Conservation (phyloP, 2,329 filamentous ascomycete species). For the Byssothecium circinans region DNA sequence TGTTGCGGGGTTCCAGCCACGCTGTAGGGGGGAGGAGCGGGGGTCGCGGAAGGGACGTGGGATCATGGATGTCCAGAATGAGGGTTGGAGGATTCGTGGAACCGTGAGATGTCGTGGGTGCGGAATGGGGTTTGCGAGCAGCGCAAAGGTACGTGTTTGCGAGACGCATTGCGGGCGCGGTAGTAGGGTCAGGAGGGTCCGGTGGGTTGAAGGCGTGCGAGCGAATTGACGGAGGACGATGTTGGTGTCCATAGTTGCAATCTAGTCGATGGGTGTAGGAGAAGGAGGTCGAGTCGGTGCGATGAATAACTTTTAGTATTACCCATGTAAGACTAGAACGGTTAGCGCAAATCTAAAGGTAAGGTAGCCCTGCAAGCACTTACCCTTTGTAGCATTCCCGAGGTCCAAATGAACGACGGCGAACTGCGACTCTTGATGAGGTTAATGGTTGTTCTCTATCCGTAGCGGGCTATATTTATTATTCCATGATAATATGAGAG, state of each 20-base stretch:
- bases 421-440: no score
- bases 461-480: no score
- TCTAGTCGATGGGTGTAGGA: background rate
- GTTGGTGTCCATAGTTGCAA: constrained; percentile 27
- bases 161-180: constrained; percentile 18
- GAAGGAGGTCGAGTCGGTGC: background rate
- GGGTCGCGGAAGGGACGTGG: constrained; percentile 31
- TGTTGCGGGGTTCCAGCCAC: constrained; percentile 60
- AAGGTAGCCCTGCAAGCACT: background rate
- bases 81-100: constrained; percentile 41
- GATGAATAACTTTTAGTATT: constrained; percentile 15
- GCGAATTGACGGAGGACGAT: constrained; percentile 31
- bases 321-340: constrained; percentile 1
- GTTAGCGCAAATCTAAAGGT: constrained; percentile 5
- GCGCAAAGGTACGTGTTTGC: constrained; percentile 20
- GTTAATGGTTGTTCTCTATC: no score
- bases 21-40: constrained; percentile 16
- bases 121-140: constrained; percentile 16
- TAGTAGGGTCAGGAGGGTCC: constrained; percentile 17
- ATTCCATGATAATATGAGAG: constrained; percentile 6
- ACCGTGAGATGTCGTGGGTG: constrained; percentile 29
- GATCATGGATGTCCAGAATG: constrained; percentile 44
- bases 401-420: constrained; percentile 4
- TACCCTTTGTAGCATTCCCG: constrained; percentile 4
- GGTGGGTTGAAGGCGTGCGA: constrained; percentile 18